A percentile compares a stretch with the other conserved stretches of the same genome.
These are phyloP conservation scores for Pleurotus cornucopiae DNA, from an alignment of 768 basidiomycete species.

Conservation along the genomic window DNA sequence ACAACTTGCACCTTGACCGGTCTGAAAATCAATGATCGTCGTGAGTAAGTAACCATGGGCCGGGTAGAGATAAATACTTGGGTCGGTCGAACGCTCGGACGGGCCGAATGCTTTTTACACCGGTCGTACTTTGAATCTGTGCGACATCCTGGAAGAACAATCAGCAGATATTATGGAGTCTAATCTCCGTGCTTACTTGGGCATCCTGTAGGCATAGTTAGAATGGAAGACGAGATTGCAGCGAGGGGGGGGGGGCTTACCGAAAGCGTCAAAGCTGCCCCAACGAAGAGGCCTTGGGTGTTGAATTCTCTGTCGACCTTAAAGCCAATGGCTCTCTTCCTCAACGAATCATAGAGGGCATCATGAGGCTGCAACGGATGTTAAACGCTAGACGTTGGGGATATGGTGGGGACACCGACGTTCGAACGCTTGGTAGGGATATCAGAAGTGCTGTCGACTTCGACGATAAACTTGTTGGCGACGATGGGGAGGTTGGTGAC, in stretches of 20 bases:
- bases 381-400: neutral
- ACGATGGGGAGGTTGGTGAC: constrained; percentile 32
- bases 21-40: constrained; percentile 19
- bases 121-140: constrained; percentile 38
- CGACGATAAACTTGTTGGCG: constrained; percentile 54
- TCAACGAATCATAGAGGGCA: constrained; percentile 42
- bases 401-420: constrained; percentile 7
- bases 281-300: constrained; percentile 49
- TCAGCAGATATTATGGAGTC: neutral
- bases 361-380: constrained; percentile 38
- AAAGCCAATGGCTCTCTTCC: constrained; percentile 38
- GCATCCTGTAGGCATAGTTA: neutral
- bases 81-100: constrained; percentile 39
- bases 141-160: constrained; percentile 37
- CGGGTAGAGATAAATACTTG: constrained; percentile 24
- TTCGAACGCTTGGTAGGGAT: constrained; percentile 31
- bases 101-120: constrained; percentile 58
- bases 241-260: constrained; percentile 21
- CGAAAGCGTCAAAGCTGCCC: constrained; percentile 47
- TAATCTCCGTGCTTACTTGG: neutral
- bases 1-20: constrained; percentile 40
- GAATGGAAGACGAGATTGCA: neutral
- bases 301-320: constrained; percentile 51
- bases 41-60: neutral
- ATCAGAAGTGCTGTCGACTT: constrained; percentile 38